Evolutionary conservation across 164 flowering plant genomes (phyloP).

Genomic region (Liriodendron chinense): DNA sequence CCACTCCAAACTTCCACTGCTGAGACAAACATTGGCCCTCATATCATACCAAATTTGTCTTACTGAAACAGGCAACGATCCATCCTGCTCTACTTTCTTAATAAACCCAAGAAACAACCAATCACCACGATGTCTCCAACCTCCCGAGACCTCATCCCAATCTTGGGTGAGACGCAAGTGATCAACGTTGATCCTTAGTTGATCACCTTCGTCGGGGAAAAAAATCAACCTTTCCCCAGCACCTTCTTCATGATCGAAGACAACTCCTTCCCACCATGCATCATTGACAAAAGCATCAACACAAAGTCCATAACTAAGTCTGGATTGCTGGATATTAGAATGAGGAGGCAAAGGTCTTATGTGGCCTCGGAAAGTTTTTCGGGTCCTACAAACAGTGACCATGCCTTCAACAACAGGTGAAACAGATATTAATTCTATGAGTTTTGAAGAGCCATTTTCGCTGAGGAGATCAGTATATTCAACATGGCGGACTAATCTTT

Average conservation of each 20-base stretch:
- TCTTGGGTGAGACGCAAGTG: slow-evolving; percentile 52
- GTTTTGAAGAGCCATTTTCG: slow-evolving; percentile 13
- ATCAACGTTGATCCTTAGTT: slow-evolving; percentile 25
- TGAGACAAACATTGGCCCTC: slow-evolving; percentile 28
- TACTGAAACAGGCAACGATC: slow-evolving; percentile 35
- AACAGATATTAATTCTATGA: slow-evolving; percentile 10
- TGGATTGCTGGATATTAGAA: not conserved
- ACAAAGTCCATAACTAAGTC: slow-evolving; percentile 63
- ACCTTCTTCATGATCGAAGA: slow-evolving; percentile 62
- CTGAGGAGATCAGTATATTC: slow-evolving; percentile 18
- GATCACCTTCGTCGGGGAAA: slow-evolving; percentile 91
- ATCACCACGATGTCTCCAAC: slow-evolving; percentile 47
- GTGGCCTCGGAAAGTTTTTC: slow-evolving; percentile 8
- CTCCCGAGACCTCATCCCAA: slow-evolving; percentile 47
- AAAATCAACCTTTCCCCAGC: slow-evolving; percentile 47
- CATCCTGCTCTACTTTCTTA: slow-evolving; percentile 30
- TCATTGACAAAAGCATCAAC: slow-evolving; percentile 60
- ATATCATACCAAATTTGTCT: slow-evolving; percentile 65
- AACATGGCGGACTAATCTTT: slow-evolving; percentile 9
- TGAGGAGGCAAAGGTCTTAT: slow-evolving; percentile 24
- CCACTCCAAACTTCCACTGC: slow-evolving; percentile 38
- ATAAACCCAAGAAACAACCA: slow-evolving; percentile 60
- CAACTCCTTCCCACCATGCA: slow-evolving; percentile 97
- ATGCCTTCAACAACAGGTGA: slow-evolving; percentile 4
- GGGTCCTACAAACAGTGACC: not conserved